These are phyloP conservation scores for Apophysomyces sp. DNA, from an alignment of 371 early-diverging fungal genomes.

Conservation along the genomic window DNA sequence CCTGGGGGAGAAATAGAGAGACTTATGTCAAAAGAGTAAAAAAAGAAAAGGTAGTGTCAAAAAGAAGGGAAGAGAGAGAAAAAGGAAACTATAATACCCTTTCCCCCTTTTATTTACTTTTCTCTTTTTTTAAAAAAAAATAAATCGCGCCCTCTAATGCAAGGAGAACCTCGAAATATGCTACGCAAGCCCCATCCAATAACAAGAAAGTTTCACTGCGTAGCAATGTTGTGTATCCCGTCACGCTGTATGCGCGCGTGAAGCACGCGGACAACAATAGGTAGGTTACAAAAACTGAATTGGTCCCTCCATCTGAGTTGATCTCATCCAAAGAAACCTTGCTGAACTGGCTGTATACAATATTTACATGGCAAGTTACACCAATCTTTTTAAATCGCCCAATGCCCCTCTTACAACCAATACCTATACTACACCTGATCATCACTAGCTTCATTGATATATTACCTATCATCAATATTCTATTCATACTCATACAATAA, in stretches of 20 bases:
- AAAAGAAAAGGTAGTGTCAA: slow-evolving; percentile 1
- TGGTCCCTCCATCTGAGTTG: not conserved
- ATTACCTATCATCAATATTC: too few species aligned
- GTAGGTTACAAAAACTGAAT: not conserved
- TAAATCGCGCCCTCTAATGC: not conserved
- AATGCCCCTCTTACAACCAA: not conserved
- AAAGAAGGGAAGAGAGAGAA: slow-evolving; percentile 7
- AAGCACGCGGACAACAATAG: not conserved
- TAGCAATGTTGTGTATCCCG: not conserved
- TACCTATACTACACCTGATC: not conserved
- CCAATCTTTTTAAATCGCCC: not conserved
- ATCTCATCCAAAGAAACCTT: not conserved
- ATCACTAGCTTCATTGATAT: not conserved
- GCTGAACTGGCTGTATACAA: too few species aligned
- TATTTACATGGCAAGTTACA: not conserved
- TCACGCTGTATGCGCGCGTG: not conserved
- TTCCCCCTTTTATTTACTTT: not conserved
- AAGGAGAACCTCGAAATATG: not conserved
- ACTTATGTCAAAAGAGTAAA: slow-evolving; percentile 6
- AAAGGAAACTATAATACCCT: slow-evolving; percentile 8
- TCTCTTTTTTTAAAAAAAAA: not conserved
- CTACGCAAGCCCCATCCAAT: not conserved
- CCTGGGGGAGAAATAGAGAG: slow-evolving; percentile 6
- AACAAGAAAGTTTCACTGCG: not conserved
- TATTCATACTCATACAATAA: not conserved